phyloP scores from a whole-genome alignment of 1,284 basidiomycete genomes.

The Wolfiporia cocos region DNA sequence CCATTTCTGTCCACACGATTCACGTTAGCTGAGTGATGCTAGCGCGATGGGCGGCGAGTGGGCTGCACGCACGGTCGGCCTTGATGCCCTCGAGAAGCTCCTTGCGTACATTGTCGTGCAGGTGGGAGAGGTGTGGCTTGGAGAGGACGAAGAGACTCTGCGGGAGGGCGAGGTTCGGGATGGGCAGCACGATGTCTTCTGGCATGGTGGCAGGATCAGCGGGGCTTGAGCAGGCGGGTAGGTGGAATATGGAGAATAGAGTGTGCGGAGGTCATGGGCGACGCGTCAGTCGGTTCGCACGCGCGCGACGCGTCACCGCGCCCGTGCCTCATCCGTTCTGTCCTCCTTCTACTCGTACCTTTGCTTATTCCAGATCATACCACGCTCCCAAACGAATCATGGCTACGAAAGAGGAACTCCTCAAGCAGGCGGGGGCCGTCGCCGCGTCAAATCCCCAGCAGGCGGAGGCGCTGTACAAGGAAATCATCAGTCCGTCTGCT shows the following conservation, averaged over 20 bases:
- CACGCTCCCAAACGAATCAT: slow-evolving; percentile 12
- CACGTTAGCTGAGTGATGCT: too few species aligned
- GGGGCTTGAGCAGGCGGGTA: slow-evolving; percentile 2
- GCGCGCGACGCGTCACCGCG: slow-evolving; percentile 37
- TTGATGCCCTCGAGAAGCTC: slow-evolving; percentile 75
- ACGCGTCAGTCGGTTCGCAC: slow-evolving; percentile 30
- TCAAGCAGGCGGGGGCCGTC: slow-evolving; percentile 45
- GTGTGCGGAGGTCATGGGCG: slow-evolving; percentile 14
- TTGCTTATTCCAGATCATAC: too few species aligned
- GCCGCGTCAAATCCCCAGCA: slow-evolving; percentile 38
- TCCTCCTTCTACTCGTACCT: slow-evolving; percentile 5
- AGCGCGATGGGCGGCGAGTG: too few species aligned
- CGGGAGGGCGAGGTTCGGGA: slow-evolving; percentile 79
- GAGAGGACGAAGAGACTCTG: slow-evolving; percentile 76
- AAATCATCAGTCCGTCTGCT: slow-evolving; percentile 42
- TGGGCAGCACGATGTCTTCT: slow-evolving; percentile 79
- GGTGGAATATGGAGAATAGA: slow-evolving; percentile 2
- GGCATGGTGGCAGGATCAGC: slow-evolving; percentile 48
- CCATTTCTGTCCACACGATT: slow-evolving; percentile 57
- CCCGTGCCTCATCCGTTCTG: slow-evolving; percentile 14
- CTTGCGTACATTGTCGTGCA: slow-evolving; percentile 64
- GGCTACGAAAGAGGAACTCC: slow-evolving; percentile 37
- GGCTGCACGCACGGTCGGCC: slow-evolving; percentile 66
- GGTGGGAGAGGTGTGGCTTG: slow-evolving; percentile 49
- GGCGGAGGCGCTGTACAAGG: slow-evolving; percentile 66